These are phyloP conservation scores for Apiotrichum montevideense DNA, from an alignment of 1,284 basidiomycete genomes.

Conservation along the genomic window DNA sequence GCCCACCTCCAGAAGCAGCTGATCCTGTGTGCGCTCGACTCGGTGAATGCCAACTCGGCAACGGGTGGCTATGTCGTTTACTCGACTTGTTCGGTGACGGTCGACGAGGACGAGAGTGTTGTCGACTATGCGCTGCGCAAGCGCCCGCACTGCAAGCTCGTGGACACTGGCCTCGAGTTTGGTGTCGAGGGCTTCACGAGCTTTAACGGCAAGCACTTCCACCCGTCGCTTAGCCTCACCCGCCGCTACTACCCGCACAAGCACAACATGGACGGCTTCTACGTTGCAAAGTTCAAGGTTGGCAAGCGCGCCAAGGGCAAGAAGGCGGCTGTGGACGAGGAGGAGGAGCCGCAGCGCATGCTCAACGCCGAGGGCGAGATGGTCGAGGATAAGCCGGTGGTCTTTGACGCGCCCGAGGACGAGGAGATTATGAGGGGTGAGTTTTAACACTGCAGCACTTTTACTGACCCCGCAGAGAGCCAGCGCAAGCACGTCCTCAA, in stretches of 20 bases:
- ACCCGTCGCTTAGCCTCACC: constrained; percentile 73
- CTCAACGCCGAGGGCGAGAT: constrained; percentile 5
- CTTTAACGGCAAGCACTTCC: constrained; percentile 84
- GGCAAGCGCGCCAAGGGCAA: constrained; percentile 62
- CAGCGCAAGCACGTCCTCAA: constrained; percentile 48
- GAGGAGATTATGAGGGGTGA: constrained; percentile 43
- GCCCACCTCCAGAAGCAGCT: constrained; percentile 98
- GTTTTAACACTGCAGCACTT: constrained; percentile 8
- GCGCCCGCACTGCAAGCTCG: constrained; percentile 88
- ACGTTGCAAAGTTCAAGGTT: constrained; percentile 95
- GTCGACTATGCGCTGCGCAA: constrained; percentile 98
- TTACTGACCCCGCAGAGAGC: constrained; percentile 31
- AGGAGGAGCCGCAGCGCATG: constrained; percentile 27
- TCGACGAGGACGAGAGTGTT: constrained; percentile 97
- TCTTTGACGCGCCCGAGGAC: constrained; percentile 47
- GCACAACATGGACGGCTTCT: constrained; percentile 87
- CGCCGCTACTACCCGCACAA: constrained; percentile 55
- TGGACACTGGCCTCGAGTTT: constrained; percentile 88
- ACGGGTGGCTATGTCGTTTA: constrained; percentile 95
- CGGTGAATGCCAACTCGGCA: constrained; percentile 78
- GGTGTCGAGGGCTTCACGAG: constrained; percentile 85
- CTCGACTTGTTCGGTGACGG: constrained; percentile 96
- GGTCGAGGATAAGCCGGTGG: constrained; percentile 15
- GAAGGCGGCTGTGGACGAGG: constrained; percentile 42
- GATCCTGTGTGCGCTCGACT: constrained; percentile 96